These are phyloP conservation scores for Colletotrichum lentis DNA, from an alignment of 2,329 filamentous ascomycete genomes.

Conservation along the genomic window DNA sequence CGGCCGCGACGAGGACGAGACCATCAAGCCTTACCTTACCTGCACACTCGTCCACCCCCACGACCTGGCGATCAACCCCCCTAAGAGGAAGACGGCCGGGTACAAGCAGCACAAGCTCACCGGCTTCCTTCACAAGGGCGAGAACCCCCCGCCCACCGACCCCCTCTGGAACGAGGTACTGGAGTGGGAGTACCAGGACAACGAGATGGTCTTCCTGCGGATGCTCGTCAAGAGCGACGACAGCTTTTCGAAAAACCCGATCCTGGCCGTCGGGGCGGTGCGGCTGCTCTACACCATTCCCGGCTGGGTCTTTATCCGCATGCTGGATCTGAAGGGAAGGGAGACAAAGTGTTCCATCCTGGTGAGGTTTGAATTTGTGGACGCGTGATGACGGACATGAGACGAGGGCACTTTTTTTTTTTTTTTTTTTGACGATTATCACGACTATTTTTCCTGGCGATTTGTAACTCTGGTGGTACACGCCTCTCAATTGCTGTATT, in stretches of 20 bases:
- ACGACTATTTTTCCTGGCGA: not conserved
- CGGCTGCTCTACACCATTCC: constrained; percentile 63
- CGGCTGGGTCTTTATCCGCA: constrained; percentile 70
- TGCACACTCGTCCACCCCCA: constrained; percentile 70
- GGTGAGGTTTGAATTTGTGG: constrained; percentile 66
- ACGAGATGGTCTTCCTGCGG: constrained; percentile 70
- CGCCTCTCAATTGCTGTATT: not conserved
- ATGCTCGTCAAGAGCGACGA: constrained; percentile 74
- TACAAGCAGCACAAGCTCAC: constrained; percentile 68
- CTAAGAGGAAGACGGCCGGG: constrained; percentile 68
- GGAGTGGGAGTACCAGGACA: constrained; percentile 74
- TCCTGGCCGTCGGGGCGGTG: constrained; percentile 68
- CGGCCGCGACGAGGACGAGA: constrained; percentile 58
- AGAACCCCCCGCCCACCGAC: constrained; percentile 66
- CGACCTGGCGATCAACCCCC: constrained; percentile 55
- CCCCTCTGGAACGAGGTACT: constrained; percentile 72
- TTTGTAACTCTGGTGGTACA: not conserved
- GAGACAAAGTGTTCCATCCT: constrained; percentile 70
- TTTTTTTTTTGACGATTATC: not conserved
- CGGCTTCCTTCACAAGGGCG: constrained; percentile 64
- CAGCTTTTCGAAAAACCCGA: constrained; percentile 67
- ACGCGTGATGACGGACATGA: constrained; percentile 42
- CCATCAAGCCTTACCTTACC: constrained; percentile 69
- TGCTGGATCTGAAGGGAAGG: constrained; percentile 70
- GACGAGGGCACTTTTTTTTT: no score